Evolutionary conservation across 2,329 filamentous ascomycete species (phyloP).

Genomic region (Fusarium continuum): DNA sequence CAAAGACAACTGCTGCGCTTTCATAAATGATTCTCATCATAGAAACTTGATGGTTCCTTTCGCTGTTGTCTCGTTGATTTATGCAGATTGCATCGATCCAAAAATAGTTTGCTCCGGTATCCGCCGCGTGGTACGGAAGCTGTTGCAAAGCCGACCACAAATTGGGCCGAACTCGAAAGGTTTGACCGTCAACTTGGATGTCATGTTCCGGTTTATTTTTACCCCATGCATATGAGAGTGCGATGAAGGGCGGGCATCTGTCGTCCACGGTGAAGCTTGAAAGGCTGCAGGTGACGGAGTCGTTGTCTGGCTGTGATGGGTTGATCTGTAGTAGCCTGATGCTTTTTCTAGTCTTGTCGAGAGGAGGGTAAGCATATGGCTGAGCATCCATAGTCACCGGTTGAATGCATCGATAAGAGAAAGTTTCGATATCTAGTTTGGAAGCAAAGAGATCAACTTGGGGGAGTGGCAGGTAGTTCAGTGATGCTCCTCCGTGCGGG

Average conservation of each 20-base stretch:
- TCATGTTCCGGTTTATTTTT: not conserved
- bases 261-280: not conserved
- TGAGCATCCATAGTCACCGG: not conserved
- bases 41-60: not conserved
- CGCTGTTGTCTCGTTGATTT: not conserved
- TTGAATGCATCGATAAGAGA: no score
- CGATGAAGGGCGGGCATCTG: not conserved
- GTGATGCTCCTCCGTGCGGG: no score
- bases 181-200: not conserved
- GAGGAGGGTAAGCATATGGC: not conserved
- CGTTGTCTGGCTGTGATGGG: not conserved
- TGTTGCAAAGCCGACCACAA: not conserved
- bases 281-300: not conserved
- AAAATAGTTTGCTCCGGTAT: not conserved
- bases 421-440: no score
- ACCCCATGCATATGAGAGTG: not conserved
- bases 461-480: no score
- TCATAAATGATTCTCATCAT: not conserved
- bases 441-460: no score
- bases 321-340: not conserved
- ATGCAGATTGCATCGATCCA: not conserved
- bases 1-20: not conserved
- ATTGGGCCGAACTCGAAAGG: not conserved
- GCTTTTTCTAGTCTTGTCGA: not conserved
- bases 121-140: not conserved